phyloP scores from a whole-genome alignment of 2,329 filamentous ascomycete species.

The Diaporthe sp. region DNA sequence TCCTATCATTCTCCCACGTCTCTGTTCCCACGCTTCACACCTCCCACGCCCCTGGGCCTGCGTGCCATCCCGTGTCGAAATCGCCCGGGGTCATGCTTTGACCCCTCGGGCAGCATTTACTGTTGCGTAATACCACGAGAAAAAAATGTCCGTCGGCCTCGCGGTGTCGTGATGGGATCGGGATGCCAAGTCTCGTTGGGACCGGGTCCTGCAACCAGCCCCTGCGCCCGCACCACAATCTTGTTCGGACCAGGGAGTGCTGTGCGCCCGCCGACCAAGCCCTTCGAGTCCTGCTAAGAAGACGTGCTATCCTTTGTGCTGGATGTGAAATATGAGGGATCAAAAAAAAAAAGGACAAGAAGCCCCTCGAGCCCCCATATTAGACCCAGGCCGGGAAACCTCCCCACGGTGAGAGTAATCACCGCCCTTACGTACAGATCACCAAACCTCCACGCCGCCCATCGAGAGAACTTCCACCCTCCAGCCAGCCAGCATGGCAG shows the following conservation, averaged over 20 bases:
- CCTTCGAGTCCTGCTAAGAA: neutral
- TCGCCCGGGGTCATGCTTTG: neutral
- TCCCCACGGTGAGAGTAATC: neutral
- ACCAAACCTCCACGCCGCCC: neutral
- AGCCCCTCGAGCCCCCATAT: neutral
- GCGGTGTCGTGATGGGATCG: neutral
- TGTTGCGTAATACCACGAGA: neutral
- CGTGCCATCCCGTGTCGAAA: neutral
- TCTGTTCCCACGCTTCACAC: neutral
- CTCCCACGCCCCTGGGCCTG: neutral
- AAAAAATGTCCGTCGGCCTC: neutral
- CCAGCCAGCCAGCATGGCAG: slow-evolving; percentile 37
- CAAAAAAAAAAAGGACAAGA: slow-evolving; percentile 9
- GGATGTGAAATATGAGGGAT: neutral
- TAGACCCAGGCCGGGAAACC: neutral
- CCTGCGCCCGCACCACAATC: neutral
- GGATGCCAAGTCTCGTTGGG: neutral
- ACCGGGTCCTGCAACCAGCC: neutral
- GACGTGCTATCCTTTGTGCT: neutral
- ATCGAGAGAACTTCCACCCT: neutral
- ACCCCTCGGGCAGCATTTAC: neutral
- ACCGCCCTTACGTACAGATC: neutral
- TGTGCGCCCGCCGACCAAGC: neutral
- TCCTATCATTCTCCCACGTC: neutral
- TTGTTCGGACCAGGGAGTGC: neutral